Conservation (phyloP, 2,329 filamentous ascomycete species). For the Pseudopyricularia cyperi region DNA sequence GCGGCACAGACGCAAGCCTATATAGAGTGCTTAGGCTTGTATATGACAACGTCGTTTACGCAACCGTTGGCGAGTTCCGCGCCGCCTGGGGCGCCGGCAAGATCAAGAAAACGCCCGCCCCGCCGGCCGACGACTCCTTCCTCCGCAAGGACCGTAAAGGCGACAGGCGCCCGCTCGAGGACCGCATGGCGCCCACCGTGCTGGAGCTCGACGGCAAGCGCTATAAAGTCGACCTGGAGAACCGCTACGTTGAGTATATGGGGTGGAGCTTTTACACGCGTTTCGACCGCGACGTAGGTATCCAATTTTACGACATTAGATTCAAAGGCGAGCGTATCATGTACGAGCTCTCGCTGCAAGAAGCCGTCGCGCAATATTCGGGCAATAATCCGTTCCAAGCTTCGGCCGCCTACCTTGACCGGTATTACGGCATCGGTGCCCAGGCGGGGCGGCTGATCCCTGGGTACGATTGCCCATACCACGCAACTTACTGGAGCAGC, state of each 20-base stretch:
- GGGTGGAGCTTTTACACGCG: conserved; percentile 38
- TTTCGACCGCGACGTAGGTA: conserved; percentile 27
- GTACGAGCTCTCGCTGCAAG: conserved; percentile 38
- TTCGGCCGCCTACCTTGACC: conserved; percentile 28
- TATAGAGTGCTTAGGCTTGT: conserved; percentile 29
- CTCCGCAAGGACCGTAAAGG: conserved; percentile 15
- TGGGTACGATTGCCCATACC: conserved; percentile 27
- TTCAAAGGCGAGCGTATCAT: conserved; percentile 36
- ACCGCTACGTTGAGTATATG: conserved; percentile 37
- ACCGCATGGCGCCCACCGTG: conserved; percentile 20
- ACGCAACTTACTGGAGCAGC: conserved; percentile 21
- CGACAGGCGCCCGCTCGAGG: conserved; percentile 20
- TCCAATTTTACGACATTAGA: conserved; percentile 34
- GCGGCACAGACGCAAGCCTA: conserved; percentile 26
- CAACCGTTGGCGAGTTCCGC: conserved; percentile 18
- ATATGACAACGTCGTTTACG: conserved; percentile 24
- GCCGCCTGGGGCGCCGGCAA: conserved; percentile 21
- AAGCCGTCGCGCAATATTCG: conserved; percentile 38
- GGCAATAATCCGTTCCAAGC: conserved; percentile 29
- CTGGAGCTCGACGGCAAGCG: conserved; percentile 24
- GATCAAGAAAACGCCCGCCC: not conserved
- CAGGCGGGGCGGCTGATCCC: conserved; percentile 22
- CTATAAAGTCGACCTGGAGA: conserved; percentile 26
- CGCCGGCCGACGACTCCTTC: conserved; percentile 8
- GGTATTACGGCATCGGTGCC: conserved; percentile 21